These are phyloP conservation scores for Venturia asperata DNA, from an alignment of 2,329 filamentous ascomycete genomes.

Conservation along the genomic window DNA sequence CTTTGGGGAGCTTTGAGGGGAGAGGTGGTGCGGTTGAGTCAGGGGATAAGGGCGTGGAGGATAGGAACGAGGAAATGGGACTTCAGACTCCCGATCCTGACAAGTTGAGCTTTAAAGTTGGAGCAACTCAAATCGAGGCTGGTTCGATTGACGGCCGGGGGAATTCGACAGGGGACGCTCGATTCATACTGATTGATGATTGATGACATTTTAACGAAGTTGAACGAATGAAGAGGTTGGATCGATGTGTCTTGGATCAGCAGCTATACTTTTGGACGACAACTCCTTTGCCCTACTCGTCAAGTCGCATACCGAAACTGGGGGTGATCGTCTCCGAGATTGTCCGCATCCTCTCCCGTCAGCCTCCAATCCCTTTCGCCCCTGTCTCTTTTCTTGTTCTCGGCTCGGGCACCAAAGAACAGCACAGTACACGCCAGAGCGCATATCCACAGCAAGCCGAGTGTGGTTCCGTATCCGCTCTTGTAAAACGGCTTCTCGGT, in stretches of 20 bases:
- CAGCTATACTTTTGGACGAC: not conserved
- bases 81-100: not conserved
- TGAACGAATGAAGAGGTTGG: not conserved
- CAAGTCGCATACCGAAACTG: constrained; percentile 39
- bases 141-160: not conserved
- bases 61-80: not conserved
- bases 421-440: constrained; percentile 36
- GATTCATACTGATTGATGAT: not conserved
- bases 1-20: not conserved
- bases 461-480: constrained; percentile 44
- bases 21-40: constrained; percentile 1
- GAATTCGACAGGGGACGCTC: no score
- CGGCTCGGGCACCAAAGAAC: constrained; percentile 35
- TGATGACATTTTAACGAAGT: not conserved
- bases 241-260: not conserved
- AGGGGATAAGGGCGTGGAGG: not conserved
- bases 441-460: constrained; percentile 43
- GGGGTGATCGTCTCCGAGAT: constrained; percentile 48
- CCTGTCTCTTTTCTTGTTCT: constrained; percentile 42
- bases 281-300: not conserved
- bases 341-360: constrained; percentile 36
- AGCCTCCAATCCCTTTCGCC: constrained; percentile 43
- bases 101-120: not conserved
- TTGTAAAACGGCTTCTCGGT: constrained; percentile 43
- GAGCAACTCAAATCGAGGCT: no score